A percentile compares a stretch with the other conserved stretches of the same genome.
phyloP scores from a whole-genome alignment of 176 grass and related monocot species.

The Raddia guianensis region DNA sequence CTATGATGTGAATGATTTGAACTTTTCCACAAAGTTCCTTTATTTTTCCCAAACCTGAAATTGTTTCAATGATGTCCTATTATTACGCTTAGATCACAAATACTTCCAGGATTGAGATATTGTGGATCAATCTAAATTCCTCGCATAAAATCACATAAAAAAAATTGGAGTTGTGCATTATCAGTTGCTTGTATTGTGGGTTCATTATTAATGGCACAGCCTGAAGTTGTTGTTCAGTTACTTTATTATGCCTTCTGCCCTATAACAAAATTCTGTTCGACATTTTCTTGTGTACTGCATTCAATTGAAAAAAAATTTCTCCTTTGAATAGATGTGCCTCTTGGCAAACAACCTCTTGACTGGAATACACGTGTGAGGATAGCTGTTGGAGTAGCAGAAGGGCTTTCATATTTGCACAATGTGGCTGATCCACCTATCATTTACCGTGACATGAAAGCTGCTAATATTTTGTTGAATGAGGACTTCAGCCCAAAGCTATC shows the following conservation, averaged over 20 bases:
- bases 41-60: constrained; percentile 16
- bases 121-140: background rate
- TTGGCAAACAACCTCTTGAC: constrained; percentile 65
- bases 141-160: background rate
- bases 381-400: constrained; percentile 80
- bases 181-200: background rate
- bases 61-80: background rate
- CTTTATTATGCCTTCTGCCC: background rate
- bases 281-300: background rate
- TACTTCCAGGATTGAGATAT: background rate
- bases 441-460: constrained; percentile 92
- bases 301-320: constrained; percentile 33
- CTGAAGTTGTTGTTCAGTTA: constrained; percentile 8
- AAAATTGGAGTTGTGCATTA: constrained; percentile 4
- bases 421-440: constrained; percentile 89
- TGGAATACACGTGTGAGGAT: constrained; percentile 93
- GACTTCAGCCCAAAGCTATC: constrained; percentile 91
- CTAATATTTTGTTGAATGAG: constrained; percentile 78
- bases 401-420: constrained; percentile 83
- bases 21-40: constrained; percentile 13
- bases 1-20: constrained; percentile 28
- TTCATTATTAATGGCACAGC: background rate
- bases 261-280: background rate
- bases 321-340: constrained; percentile 61
- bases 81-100: background rate